Evolutionary conservation across 805 yeast genomes (phyloP).

Genomic region (Wickerhamiella slavikovae): DNA sequence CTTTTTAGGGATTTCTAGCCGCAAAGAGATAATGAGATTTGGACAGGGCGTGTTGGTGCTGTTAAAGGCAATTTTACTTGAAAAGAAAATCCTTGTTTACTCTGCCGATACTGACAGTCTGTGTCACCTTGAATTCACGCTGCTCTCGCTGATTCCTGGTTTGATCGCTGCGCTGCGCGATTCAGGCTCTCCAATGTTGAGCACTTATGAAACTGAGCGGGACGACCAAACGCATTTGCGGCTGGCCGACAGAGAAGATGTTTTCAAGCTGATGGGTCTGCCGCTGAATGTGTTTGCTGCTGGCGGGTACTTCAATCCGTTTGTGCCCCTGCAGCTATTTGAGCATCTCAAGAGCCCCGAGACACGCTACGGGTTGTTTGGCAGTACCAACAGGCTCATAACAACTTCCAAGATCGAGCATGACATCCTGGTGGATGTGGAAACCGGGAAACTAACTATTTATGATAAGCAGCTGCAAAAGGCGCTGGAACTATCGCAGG

Average conservation of each 20-base stretch:
- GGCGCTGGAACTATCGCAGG: slow-evolving; percentile 27
- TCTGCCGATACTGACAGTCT: slow-evolving; percentile 62
- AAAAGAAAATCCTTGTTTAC: slow-evolving; percentile 52
- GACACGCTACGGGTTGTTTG: slow-evolving; percentile 50
- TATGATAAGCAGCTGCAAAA: slow-evolving; percentile 23
- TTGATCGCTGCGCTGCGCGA: slow-evolving; percentile 51
- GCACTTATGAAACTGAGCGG: slow-evolving; percentile 31
- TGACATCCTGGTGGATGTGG: slow-evolving; percentile 57
- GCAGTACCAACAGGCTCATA: slow-evolving; percentile 72
- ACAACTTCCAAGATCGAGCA: slow-evolving; percentile 42
- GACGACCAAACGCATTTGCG: slow-evolving; percentile 43
- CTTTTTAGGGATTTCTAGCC: slow-evolving; percentile 51
- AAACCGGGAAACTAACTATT: slow-evolving; percentile 22
- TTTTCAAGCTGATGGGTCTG: slow-evolving; percentile 63
- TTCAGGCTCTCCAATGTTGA: slow-evolving; percentile 58
- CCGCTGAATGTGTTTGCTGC: slow-evolving; percentile 73
- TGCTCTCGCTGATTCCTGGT: slow-evolving; percentile 69
- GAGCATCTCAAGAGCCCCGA: slow-evolving; percentile 40
- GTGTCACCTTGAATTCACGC: slow-evolving; percentile 65
- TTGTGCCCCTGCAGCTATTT: slow-evolving; percentile 81
- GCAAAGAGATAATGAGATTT: slow-evolving; percentile 39
- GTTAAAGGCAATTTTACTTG: slow-evolving; percentile 59
- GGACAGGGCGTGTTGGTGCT: slow-evolving; percentile 39
- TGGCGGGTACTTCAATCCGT: slow-evolving; percentile 82
- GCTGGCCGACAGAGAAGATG: slow-evolving; percentile 58